Evolutionary conservation across 2,329 filamentous ascomycete species (phyloP).

Genomic region (Fusarium piperis): DNA sequence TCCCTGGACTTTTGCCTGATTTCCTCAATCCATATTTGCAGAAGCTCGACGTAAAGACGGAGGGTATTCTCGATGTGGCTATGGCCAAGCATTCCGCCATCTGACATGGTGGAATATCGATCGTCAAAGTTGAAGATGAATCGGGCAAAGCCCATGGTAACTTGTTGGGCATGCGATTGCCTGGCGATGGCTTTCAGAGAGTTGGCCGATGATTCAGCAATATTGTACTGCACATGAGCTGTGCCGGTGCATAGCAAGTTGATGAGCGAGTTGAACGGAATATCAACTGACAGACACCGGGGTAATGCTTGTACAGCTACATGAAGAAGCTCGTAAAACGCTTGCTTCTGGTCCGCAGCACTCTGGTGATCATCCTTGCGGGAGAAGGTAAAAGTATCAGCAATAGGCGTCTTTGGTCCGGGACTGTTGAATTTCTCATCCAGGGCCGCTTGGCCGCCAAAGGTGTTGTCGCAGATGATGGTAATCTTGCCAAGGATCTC

Average conservation of each 20-base stretch:
- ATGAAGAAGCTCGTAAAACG: slow-evolving; percentile 94
- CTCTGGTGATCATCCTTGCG: slow-evolving; percentile 81
- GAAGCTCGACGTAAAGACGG: slow-evolving; percentile 88
- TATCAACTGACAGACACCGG: slow-evolving; percentile 89
- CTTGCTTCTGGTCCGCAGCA: slow-evolving; percentile 84
- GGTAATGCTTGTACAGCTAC: slow-evolving; percentile 95
- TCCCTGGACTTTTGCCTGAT: slow-evolving; percentile 87
- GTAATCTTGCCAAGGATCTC: slow-evolving; percentile 96
- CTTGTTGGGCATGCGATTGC: slow-evolving; percentile 92
- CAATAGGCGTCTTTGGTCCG: slow-evolving; percentile 92
- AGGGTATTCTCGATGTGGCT: slow-evolving; percentile 95
- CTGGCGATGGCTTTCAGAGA: slow-evolving; percentile 95
- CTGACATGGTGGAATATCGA: slow-evolving; percentile 96
- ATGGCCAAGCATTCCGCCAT: slow-evolving; percentile 93
- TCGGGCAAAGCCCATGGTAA: slow-evolving; percentile 93
- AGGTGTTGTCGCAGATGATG: slow-evolving; percentile 94
- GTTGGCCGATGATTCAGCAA: slow-evolving; percentile 89
- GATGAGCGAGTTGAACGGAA: slow-evolving; percentile 92
- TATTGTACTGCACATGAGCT: slow-evolving; percentile 91
- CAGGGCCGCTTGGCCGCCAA: slow-evolving; percentile 92
- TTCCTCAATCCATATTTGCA: slow-evolving; percentile 98
- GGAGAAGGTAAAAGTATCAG: slow-evolving; percentile 92
- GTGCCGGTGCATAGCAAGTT: slow-evolving; percentile 96
- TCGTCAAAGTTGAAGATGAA: slow-evolving; percentile 99
- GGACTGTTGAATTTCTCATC: slow-evolving; percentile 93